Base-by-base conservation (phyloP, 768 basidiomycete genomes). In the Auricularia sp. region DNA sequence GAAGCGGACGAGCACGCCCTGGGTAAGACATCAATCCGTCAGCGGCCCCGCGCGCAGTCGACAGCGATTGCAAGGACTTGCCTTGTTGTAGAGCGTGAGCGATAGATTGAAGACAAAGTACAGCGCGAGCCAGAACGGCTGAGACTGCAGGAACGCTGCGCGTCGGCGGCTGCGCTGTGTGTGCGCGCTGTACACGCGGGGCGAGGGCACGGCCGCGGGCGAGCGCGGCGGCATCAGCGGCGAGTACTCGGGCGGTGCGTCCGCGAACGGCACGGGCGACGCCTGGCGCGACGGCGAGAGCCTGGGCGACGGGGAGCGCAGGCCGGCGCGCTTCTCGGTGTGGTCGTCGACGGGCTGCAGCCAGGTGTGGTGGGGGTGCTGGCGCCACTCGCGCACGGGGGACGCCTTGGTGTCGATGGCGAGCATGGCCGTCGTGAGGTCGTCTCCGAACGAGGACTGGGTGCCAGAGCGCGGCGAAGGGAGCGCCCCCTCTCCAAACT, bases 71-170 rank as follows among this genome's bases (percentile, higher is more conserved):
- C 14, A 29, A 10, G 21, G 6, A 7, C 56, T 21, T 7, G 23
- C 81, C 76, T 99, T 99, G 83, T 99, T 99, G 76, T 92, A 97
- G 54, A 99, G 78, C 7, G 96, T 98, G 67, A 99, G 83, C 11
- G 84, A 83, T 35, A 98, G 86, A 75, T 98, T 98, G 81, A 95
- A 89, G 66, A 78, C 74, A 71, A 99, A 98, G 78, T 97, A 98
- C 66, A 92, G 78, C 3, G 74, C 68, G 18, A 98, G 82, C 91
- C 91, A 94, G 63, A 72, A 77, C 21, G 69, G 72, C 60, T 71
- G 68, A 12, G 69, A 68, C 44, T 74, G 70, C 2, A 69, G 66
- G 36, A 73, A 70, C 8, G 23, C 42, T 39, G 53, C 18, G 29
- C n/a, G 29, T 0, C 14, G 29, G 23, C 23, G 23, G 11, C 7